Evolutionary conservation across 257 asterid species (phyloP), one percentile per base, ranked within the genome.

Genomic region (Nicotiana sylvestris): DNA sequence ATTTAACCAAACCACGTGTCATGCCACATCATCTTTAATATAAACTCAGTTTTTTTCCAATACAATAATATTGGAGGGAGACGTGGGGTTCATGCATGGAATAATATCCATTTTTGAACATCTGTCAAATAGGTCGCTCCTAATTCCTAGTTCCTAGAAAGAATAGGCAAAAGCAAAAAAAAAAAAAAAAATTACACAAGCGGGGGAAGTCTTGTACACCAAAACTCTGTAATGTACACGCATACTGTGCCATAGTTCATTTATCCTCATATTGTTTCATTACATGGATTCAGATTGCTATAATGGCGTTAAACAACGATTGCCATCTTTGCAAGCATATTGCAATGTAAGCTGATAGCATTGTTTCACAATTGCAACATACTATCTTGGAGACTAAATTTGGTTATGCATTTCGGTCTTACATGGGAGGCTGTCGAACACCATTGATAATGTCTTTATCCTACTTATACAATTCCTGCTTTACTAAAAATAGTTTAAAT

Each of bases 161-260:
- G 35, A 32, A 32, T 32, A 32, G 1, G 35, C 35, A 32, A 32
- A 32, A 32, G 35, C 35, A 32, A 3, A 32, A 32, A 21, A 21
- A 21, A 21, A 21, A 21, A 21, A 21, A 21, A 21, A 21, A 21
- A 21, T 21, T 21, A 21, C 21, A 21, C 21, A 21, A 21, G 21
- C 21, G 21, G 21, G 21, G 21, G 21, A 21, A 21, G 21, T 21
- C 21, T 21, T 21, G 21, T 21, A 21, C 21, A 21, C 21, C 21
- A 21, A 21, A 21, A 21, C 21, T 21, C 21, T 21, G 21, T 21
- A 21, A 21, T 21, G 99, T 96, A 86, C 81, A 74, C 18, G 77
- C 83, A 77, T 77, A 65, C 0, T 35, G 64, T 51, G 11, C 64
- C 80, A 51, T 61, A 51, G 80, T 76, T 76, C 80, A 27, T 76